Percentiles rank a stretch among this genome's conserved stretches.
Evolutionary conservation across 768 basidiomycete genomes (phyloP).

Genomic region (Boletus vermiculosoides): DNA sequence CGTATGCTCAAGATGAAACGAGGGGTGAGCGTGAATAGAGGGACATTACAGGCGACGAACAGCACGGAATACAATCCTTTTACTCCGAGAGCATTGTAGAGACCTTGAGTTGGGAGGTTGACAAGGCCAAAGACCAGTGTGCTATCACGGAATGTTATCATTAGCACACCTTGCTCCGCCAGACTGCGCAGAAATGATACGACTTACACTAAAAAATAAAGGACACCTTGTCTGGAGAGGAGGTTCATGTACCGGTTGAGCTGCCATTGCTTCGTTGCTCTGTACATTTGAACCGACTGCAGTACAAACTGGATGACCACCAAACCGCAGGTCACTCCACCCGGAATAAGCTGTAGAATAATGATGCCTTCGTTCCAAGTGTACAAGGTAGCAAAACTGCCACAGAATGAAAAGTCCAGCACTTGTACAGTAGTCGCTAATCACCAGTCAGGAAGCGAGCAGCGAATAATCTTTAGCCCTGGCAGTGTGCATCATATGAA

Average conservation of each 20-base stretch:
- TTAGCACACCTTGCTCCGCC: not conserved
- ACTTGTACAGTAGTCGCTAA: not conserved
- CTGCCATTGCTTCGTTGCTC: not conserved
- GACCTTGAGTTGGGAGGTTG: not conserved
- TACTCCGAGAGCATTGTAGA: too few species aligned
- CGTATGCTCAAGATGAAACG: not conserved
- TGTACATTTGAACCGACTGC: constrained; percentile 3
- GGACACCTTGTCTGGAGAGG: not conserved
- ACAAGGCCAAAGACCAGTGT: not conserved
- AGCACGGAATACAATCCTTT: not conserved
- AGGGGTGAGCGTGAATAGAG: not conserved
- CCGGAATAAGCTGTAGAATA: not conserved
- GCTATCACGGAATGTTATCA: not conserved
- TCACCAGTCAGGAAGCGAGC: not conserved
- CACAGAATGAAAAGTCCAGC: not conserved
- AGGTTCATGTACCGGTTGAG: not conserved
- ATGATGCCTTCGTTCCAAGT: not conserved
- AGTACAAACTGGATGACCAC: not conserved
- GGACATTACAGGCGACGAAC: not conserved
- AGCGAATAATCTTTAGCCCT: not conserved
- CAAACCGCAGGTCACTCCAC: not conserved
- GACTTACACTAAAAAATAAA: not conserved
- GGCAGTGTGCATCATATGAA: not conserved
- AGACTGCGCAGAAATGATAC: not conserved
- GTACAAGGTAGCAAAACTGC: not conserved